Percentiles rank a stretch among this genome's conserved stretches.
These are phyloP conservation scores for Trichophyton verrucosum DNA, from an alignment of 2,329 filamentous ascomycete genomes.

Conservation along the genomic window DNA sequence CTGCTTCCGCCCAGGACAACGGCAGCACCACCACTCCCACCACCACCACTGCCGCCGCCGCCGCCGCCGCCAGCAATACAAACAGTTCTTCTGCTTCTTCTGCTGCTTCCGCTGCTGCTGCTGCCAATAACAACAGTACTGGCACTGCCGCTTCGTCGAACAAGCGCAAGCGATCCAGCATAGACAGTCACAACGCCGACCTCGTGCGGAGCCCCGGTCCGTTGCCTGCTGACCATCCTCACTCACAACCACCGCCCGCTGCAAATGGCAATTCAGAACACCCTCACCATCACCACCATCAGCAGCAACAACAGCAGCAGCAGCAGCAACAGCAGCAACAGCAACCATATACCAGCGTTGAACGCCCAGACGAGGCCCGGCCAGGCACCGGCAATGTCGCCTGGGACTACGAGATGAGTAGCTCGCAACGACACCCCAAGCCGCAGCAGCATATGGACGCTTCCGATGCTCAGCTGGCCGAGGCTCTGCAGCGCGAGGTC, in stretches of 20 bases:
- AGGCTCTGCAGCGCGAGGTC: constrained; percentile 40
- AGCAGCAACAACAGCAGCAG: neutral
- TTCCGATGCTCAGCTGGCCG: constrained; percentile 41
- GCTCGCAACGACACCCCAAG: constrained; percentile 33
- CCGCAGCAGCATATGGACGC: constrained; percentile 27
- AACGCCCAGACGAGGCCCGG: constrained; percentile 19
- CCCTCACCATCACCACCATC: neutral
- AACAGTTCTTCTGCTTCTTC: neutral
- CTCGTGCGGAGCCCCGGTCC: constrained; percentile 27
- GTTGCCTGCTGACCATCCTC: constrained; percentile 24
- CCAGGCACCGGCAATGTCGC: constrained; percentile 20
- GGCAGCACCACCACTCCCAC: neutral
- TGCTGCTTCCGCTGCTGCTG: too few species aligned
- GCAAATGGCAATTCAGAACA: constrained; percentile 4
- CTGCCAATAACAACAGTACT: neutral
- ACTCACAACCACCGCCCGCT: constrained; percentile 16
- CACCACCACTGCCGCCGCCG: neutral
- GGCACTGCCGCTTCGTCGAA: constrained; percentile 17
- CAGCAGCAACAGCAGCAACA: constrained; percentile 2
- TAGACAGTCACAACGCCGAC: constrained; percentile 38
- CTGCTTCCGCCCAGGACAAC: neutral
- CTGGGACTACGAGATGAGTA: constrained; percentile 26
- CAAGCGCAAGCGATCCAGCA: constrained; percentile 55
- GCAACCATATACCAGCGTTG: neutral
- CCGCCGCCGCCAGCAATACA: neutral